Evolutionary conservation across 2,329 filamentous ascomycete species (phyloP), one percentile per base, ranked within the genome.

Genomic region (Phaeosphaeria sp.): DNA sequence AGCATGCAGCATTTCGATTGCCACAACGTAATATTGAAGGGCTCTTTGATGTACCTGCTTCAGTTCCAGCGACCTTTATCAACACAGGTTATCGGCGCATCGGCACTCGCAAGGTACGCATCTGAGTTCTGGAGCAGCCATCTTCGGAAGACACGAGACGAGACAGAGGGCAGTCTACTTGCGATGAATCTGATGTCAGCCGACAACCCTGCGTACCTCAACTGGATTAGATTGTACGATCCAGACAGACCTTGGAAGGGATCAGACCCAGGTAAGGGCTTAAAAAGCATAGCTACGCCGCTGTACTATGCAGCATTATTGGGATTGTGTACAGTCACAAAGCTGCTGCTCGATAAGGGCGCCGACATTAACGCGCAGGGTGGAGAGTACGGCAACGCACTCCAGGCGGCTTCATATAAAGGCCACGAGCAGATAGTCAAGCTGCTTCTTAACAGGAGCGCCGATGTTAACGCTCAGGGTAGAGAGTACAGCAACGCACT

Each of bases 41-140:
- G 60, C 27, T 74, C 59, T 56, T 54, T 76, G 10, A 44, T 33
- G 17, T 76, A 75, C 54, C 51, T 75, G 13, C 36, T 66, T n/a
- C 64, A 71, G 47, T 65, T 72, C 21, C 60, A 67, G 25, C 36
- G 54, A 5, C 47, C 54, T 7, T 44, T 64, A 2, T 51, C 54
- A 23, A 7, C 43, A 30, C 52, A 63, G 18, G 30, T 22, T 17
- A 25, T 62, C 9, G 13, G 46, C 23, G 41, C 43, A 9, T 69
- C 43, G n/a, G 56, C 55, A 15, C 60, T 75, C 1, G 69, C 70
- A 50, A n/a, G 41, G 2, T 76, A 76, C 49, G 54, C 67, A 33
- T 71, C 72, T 25, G 13, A 64, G 47, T 69, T 64, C 56, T 76
- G 72, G 72, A 62, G 46, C 21, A 51, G 39, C 21, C 73, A 76